Base-by-base conservation (phyloP, 805 yeast species). In the Teunomyces tritomae region DNA sequence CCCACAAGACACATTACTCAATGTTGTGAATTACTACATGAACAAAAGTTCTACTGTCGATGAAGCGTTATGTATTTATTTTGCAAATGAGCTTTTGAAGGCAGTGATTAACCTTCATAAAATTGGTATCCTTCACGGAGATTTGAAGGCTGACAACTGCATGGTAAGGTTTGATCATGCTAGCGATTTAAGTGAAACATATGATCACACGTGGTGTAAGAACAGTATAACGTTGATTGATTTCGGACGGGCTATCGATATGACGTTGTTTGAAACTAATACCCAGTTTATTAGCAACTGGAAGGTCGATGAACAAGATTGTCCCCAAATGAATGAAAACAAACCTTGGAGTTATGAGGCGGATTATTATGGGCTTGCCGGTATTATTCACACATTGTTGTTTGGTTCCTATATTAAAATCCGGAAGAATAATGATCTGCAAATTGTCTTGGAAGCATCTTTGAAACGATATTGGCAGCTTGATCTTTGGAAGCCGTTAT, bases 321-420 rank as follows among this genome's bases (percentile, higher is more conserved):
- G 95, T 59, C 80, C 80, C 4, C 89, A 85, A 56, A 80, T 87
- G 82, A 68, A 80, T 46, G 64, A 76, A 3, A 70, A 76, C 3
- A 58, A 71, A 44, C 77, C 85, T 0, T 90, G 96, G 95, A 78
- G 80, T 2, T 87, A 77, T 57, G 89, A 90, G 59, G 83, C 85
- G 3, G 97, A 90, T 65, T 89, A 89, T 60, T 86, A 78, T 62
- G 96, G 96, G 0, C 52, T 88, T 14, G 97, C 96, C 0, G 78
- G 82, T 29, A 78, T 87, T 0, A 69, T 89, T 2, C 92, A 89
- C 57, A 76, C 83, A 0, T 66, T 90, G 75, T 68, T 90, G 13
- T 89, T 83, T 70, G 95, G 95, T 0, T 70, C 74, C 10, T 75
- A 76, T 47, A 83, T 89, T 27, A 78, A 77, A 42, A 71, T 79